Evolutionary conservation across 2,329 filamentous ascomycete species (phyloP).

Genomic region (Cercospora berteroae): DNA sequence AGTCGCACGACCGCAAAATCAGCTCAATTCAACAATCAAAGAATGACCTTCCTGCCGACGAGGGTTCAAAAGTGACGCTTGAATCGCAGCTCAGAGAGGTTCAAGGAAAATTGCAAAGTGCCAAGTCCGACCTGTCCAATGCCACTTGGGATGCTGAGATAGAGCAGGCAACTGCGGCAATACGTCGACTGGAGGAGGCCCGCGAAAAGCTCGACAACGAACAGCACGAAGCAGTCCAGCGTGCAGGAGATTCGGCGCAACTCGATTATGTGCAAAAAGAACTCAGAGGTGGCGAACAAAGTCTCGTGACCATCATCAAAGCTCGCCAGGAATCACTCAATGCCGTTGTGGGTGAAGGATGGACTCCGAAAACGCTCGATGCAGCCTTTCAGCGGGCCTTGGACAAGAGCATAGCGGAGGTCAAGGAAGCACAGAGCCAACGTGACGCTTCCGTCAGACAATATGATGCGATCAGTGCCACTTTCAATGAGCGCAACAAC

Average conservation of each 20-base stretch:
- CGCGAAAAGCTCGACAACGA: constrained; percentile 73
- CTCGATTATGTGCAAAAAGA: constrained; percentile 82
- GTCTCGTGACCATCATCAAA: constrained; percentile 71
- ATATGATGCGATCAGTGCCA: constrained; percentile 69
- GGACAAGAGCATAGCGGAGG: constrained; percentile 55
- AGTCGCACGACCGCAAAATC: constrained; percentile 69
- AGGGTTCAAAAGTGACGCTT: constrained; percentile 75
- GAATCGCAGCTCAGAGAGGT: constrained; percentile 72
- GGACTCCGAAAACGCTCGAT: constrained; percentile 70
- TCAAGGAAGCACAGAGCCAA: constrained; percentile 65
- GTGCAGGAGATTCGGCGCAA: constrained; percentile 78
- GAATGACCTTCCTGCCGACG: constrained; percentile 75
- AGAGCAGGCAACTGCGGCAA: constrained; percentile 61
- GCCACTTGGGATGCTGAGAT: constrained; percentile 71
- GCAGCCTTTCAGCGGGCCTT: constrained; percentile 64
- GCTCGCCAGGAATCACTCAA: constrained; percentile 72
- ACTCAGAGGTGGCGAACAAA: constrained; percentile 67
- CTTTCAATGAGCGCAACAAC: constrained; percentile 64
- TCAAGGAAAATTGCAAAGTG: constrained; percentile 59
- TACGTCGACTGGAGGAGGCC: constrained; percentile 69
- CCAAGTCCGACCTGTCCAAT: constrained; percentile 61
- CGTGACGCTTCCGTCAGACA: constrained; percentile 71
- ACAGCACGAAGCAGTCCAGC: constrained; percentile 75
- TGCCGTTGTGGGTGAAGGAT: constrained; percentile 61
- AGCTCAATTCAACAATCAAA: constrained; percentile 65